Percentiles rank a stretch among this genome's conserved stretches.
Evolutionary conservation across 306 rosid species (phyloP).

Genomic region (Gastrolobium villosum): DNA sequence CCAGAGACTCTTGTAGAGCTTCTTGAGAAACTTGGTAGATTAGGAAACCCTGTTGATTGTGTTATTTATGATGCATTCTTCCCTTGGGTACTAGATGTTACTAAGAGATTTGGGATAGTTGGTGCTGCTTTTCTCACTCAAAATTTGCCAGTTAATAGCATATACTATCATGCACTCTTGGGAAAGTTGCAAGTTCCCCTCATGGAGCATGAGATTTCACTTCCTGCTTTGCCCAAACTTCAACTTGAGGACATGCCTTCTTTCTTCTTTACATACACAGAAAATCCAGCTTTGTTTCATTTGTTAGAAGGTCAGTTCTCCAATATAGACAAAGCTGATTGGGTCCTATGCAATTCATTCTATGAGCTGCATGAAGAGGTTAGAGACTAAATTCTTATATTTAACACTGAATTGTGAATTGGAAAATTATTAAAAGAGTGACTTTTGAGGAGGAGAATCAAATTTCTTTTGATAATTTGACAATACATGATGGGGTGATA

Average conservation of each 20-base stretch:
- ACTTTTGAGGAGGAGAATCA: too few relatives aligned
- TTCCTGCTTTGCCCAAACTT: constrained; percentile 31
- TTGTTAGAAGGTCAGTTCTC: constrained; percentile 21
- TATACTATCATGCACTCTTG: constrained; percentile 22
- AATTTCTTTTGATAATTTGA: not conserved
- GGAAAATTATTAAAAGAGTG: too few relatives aligned
- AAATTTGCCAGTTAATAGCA: constrained; percentile 1
- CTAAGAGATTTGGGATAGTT: constrained; percentile 28
- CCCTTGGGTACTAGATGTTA: constrained; percentile 28
- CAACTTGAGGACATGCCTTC: constrained; percentile 39
- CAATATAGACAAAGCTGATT: constrained; percentile 34
- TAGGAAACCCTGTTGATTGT: constrained; percentile 10
- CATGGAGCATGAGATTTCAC: not conserved
- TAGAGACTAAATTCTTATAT: not conserved
- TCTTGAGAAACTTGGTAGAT: constrained; percentile 7
- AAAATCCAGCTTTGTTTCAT: not conserved
- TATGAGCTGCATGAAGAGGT: constrained; percentile 44
- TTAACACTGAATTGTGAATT: too few relatives aligned
- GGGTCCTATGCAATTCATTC: constrained; percentile 41
- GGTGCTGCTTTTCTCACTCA: constrained; percentile 37
- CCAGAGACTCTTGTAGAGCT: not conserved
- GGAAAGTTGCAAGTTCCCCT: constrained; percentile 20
- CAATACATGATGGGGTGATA: too few relatives aligned
- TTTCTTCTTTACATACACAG: not conserved
- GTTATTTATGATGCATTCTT: constrained; percentile 24